Evolutionary conservation across 2,329 filamentous ascomycete species (phyloP), one percentile per base, ranked within the genome.

Genomic region (Monilinia laxa): DNA sequence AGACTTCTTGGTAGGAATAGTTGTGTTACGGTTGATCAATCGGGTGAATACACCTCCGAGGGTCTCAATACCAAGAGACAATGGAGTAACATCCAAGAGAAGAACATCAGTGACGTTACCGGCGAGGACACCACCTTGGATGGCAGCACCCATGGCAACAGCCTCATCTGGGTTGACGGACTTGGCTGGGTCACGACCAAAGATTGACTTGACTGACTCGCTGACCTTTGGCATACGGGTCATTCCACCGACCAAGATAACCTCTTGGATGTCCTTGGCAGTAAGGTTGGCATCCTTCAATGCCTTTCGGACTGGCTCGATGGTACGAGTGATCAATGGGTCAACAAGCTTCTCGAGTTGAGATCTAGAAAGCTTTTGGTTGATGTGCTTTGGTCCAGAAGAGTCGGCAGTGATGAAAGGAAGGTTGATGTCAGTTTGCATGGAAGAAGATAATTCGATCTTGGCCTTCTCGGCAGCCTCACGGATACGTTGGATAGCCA

Each of bases 401-500:
- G 93, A 87, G 78, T 97, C 93, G 76, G 94, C 94, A 79, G 93
- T 97, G 82, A 98, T 97, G 87, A 98, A 98, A 73, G 94, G 94
- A 78, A 98, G 88, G 86, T 96, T 97, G 83, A 98, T 97, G 77
- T 97, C 94, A 73, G 94, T 98, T 81, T 96, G 92, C 73, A 93
- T 87, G 67, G 93, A 93, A 45, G 93, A 97, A 16, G 94, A 98
- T 73, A 98, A 85, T 84, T 97, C 94, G 77, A 97, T 97, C 92
- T 98, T 98, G 78, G 94, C 94, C 89, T 97, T 97, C 87, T 98
- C 94, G 74, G 93, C 93, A 74, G 93, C 94, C 84, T 97, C 94
- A 83, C 94, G 93, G 80, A 98, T 97, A 88, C 94, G 90, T 87
- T 97, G 94, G 78, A 98, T 96, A 75, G 94, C 94, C 93, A 97